Evolutionary conservation across 2,329 filamentous ascomycete species (phyloP).

Genomic region (Cordyceps cicadae): DNA sequence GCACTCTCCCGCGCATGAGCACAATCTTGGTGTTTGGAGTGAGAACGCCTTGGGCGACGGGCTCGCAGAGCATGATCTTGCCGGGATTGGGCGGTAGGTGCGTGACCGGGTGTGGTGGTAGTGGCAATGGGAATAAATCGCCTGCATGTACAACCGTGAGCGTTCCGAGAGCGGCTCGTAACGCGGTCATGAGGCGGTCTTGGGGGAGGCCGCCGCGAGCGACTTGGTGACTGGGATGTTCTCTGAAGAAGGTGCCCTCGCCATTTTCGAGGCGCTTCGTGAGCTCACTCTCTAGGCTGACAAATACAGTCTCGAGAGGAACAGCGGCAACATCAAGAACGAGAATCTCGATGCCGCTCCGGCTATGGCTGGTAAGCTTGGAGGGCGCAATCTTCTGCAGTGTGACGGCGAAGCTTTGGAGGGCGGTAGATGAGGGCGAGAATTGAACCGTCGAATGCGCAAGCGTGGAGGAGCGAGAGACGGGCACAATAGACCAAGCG

Average conservation of each 20-base stretch:
- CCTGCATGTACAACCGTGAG: constrained; percentile 74
- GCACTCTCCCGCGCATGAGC: constrained; percentile 56
- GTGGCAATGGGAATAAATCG: constrained; percentile 67
- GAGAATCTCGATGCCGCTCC: constrained; percentile 74
- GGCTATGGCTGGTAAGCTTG: constrained; percentile 62
- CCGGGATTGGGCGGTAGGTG: constrained; percentile 78
- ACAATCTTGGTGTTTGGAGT: constrained; percentile 75
- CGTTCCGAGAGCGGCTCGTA: constrained; percentile 66
- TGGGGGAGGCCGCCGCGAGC: constrained; percentile 33
- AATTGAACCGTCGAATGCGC: constrained; percentile 74
- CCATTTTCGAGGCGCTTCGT: constrained; percentile 73
- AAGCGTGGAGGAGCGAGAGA: constrained; percentile 55
- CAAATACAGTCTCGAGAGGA: constrained; percentile 75
- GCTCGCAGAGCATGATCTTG: constrained; percentile 87
- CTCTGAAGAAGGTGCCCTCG: constrained; percentile 71
- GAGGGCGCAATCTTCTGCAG: constrained; percentile 68
- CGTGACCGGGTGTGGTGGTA: constrained; percentile 78
- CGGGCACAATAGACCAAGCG: constrained; percentile 78
- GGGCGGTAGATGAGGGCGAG: constrained; percentile 59
- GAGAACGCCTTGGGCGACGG: constrained; percentile 79
- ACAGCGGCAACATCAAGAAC: constrained; percentile 74
- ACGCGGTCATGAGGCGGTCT: constrained; percentile 53
- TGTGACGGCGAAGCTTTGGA: constrained; percentile 70
- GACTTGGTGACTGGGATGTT: constrained; percentile 40
- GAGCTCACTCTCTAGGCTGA: constrained; percentile 74